These are phyloP conservation scores for Nematocida major DNA, from an alignment of 371 early-diverging fungal genomes.

Conservation along the genomic window DNA sequence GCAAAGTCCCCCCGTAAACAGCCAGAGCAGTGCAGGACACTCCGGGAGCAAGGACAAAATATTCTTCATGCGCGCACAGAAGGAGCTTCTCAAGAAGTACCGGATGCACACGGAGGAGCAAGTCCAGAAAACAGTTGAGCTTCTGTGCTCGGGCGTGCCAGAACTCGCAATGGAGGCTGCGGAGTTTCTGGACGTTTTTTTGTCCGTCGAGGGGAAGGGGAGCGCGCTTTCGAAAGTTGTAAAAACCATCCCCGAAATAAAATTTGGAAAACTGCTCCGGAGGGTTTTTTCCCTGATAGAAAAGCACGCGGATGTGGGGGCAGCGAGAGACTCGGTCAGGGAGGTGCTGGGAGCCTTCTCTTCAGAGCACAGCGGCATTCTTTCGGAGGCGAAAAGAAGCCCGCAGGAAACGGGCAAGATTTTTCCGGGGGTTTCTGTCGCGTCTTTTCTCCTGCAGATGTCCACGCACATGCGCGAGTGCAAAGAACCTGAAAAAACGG, in stretches of 20 bases:
- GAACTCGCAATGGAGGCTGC: constrained; percentile 53
- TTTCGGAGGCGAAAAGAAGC: constrained; percentile 18
- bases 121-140: not conserved
- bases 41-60: not conserved
- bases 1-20: not conserved
- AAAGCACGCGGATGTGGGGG: constrained; percentile 70
- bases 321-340: constrained; percentile 25
- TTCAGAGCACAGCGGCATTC: constrained; percentile 10
- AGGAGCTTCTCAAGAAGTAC: constrained; percentile 6
- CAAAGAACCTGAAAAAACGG: not conserved
- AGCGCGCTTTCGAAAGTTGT: constrained; percentile 27
- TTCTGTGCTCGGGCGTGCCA: constrained; percentile 36
- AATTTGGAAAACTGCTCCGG: constrained; percentile 83
- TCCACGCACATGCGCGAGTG: not conserved
- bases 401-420: constrained; percentile 33
- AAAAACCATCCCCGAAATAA: constrained; percentile 67
- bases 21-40: not conserved
- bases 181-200: constrained; percentile 36
- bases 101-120: constrained; percentile 35
- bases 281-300: constrained; percentile 90
- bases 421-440: constrained; percentile 54
- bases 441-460: constrained; percentile 44
- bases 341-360: constrained; percentile 1
- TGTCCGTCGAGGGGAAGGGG: constrained; percentile 53
- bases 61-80: constrained; percentile 33